Base-by-base conservation (phyloP, 805 yeast species). In the Suhomyces xylopsoci region DNA sequence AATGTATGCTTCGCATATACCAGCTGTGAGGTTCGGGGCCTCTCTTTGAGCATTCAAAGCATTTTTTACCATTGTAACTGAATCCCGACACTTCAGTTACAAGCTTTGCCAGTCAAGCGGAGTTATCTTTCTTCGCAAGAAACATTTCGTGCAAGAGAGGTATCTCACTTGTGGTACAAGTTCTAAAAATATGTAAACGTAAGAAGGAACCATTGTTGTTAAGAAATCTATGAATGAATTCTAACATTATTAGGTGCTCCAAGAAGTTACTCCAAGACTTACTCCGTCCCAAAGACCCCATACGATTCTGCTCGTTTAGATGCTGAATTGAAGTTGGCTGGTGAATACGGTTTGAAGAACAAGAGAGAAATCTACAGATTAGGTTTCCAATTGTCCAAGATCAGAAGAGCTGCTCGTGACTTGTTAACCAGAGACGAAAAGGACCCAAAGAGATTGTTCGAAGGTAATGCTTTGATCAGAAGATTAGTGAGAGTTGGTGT, bases 341-440 rank as follows among this genome's bases (percentile, higher is more conserved):
- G 99, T 85, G 98, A 94, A 82, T 92, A 81, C 88, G 99, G 99
- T 87, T 88, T 94, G 78, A 93, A 91, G 85, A 94, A 94, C 97
- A 94, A 94, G 93, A 90, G 96, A 79, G 99, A 94, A 83, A 90
- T 94, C 80, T 94, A 94, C 96, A 91, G 99, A 88, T 92, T 94
- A 78, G 96, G 96, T 79, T 90, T 88, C 87, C 98, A 94, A 84
- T 89, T 94, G 75, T 94, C 99, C 63, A 94, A 94, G 87, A 93
- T 94, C 78, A 92, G 99, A 85, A 91, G 99, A 85, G 99, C 99
- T 79, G 99, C 99, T 76, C 96, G 99, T 88, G 98, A 94, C 76
- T 84, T 94, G 73, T 87, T 94, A 81, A 94, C 99, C 85, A 91
- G 97, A 85, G 99, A 94, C 74, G 99, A 94, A 85, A 94, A 94